Conservation (phyloP, 1,139 yeast species). For the Saccharomyces hybrid region DNA sequence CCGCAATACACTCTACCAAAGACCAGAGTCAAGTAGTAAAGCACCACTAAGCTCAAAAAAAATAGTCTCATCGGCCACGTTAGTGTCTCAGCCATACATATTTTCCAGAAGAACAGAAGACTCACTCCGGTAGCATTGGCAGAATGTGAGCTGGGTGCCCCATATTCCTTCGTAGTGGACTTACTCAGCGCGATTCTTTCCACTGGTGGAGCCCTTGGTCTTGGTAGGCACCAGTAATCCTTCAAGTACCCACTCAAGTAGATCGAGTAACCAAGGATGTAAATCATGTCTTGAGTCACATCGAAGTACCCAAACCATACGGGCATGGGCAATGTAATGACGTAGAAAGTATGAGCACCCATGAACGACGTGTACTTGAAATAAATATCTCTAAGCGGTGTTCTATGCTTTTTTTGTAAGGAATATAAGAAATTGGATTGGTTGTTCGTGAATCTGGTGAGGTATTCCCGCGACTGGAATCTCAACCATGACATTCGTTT, state of each 20-base stretch:
- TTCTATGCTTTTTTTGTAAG: slow-evolving; percentile 48
- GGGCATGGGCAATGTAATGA: slow-evolving; percentile 76
- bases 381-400: slow-evolving; percentile 55
- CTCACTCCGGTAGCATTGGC: slow-evolving; percentile 88
- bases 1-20: slow-evolving; percentile 89
- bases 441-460: slow-evolving; percentile 52
- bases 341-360: slow-evolving; percentile 92
- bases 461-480: slow-evolving; percentile 45
- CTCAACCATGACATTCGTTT: slow-evolving; percentile 51
- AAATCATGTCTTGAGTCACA: slow-evolving; percentile 61
- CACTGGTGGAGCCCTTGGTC: slow-evolving; percentile 89
- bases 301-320: slow-evolving; percentile 70
- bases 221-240: slow-evolving; percentile 81
- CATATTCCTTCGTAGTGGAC: slow-evolving; percentile 87
- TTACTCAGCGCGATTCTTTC: slow-evolving; percentile 83
- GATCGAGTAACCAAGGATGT: slow-evolving; percentile 77
- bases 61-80: slow-evolving; percentile 6
- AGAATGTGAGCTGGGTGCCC: slow-evolving; percentile 88
- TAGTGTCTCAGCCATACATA: slow-evolving; percentile 9
- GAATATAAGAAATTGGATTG: slow-evolving; percentile 59
- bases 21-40: slow-evolving; percentile 61
- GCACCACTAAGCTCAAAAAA: slow-evolving; percentile 17
- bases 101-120: slow-evolving; percentile 17
- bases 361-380: slow-evolving; percentile 89
- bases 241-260: slow-evolving; percentile 71